Conservation (phyloP, 1,284 basidiomycete genomes). For the Anthracocystis setariae region DNA sequence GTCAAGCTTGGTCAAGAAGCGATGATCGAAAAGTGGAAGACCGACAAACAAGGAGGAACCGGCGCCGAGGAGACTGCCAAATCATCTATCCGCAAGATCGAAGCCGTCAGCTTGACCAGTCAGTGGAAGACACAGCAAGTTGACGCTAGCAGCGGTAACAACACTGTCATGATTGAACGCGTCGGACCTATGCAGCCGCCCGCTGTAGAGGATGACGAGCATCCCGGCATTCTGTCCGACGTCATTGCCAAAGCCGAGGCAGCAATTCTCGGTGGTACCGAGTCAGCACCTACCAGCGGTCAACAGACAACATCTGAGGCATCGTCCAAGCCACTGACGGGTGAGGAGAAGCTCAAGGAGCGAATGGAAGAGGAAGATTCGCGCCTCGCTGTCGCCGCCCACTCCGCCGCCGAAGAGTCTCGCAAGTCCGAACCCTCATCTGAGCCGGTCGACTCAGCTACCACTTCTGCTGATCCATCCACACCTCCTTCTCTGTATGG, state of each 20-base stretch:
- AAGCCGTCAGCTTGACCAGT: conserved; percentile 38
- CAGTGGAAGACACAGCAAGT: conserved; percentile 54
- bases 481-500: conserved; percentile 59
- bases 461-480: background rate
- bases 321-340: conserved; percentile 4
- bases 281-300: background rate
- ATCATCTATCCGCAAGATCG: conserved; percentile 42
- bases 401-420: conserved; percentile 44
- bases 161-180: conserved; percentile 48
- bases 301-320: background rate
- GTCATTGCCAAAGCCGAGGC: conserved; percentile 42
- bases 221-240: conserved; percentile 26
- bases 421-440: conserved; percentile 13
- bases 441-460: conserved; percentile 15
- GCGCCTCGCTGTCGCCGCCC: conserved; percentile 40
- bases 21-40: conserved; percentile 14
- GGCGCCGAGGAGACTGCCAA: conserved; percentile 18
- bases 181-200: conserved; percentile 18
- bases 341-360: conserved; percentile 33
- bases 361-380: conserved; percentile 43
- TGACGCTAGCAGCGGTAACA: conserved; percentile 43
- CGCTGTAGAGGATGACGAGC: conserved; percentile 3
- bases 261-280: conserved; percentile 17
- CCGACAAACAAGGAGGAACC: conserved; percentile 4
- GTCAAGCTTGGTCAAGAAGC: conserved; percentile 33